Evolutionary conservation across 83 land plant species (phyloP).

Genomic region (Picea abies): DNA sequence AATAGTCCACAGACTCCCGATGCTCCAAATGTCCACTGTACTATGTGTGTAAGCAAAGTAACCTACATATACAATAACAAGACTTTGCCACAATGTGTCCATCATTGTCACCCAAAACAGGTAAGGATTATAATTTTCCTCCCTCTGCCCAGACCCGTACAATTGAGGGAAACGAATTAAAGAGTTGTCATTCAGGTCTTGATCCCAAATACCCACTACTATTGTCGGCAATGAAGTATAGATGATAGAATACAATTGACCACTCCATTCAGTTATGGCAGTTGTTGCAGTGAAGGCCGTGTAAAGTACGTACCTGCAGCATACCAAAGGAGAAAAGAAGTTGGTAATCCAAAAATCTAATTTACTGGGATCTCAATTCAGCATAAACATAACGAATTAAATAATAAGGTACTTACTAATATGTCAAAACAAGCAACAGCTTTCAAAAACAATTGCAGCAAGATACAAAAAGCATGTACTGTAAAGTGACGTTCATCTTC

Average conservation of each 20-base stretch:
- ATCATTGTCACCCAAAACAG: constrained; percentile 82
- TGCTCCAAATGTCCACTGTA: constrained; percentile 58
- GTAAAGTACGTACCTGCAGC: constrained; percentile 81
- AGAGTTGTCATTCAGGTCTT: constrained; percentile 74
- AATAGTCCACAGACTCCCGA: constrained; percentile 89
- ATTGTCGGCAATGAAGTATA: constrained; percentile 93
- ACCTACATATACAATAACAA: constrained; percentile 79
- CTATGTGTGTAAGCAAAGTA: constrained; percentile 57
- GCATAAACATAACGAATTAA: too few relatives aligned
- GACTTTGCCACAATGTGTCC: constrained; percentile 95
- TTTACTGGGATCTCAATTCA: background rate
- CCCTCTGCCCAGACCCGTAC: constrained; percentile 85
- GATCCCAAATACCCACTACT: constrained; percentile 81
- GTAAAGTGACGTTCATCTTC: too few relatives aligned
- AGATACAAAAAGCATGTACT: too few relatives aligned
- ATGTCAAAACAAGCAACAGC: too few relatives aligned
- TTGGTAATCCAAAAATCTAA: background rate
- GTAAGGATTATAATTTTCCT: constrained; percentile 66
- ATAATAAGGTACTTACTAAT: too few relatives aligned
- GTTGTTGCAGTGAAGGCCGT: constrained; percentile 78
- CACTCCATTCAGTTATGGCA: constrained; percentile 93
- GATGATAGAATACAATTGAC: constrained; percentile 77
- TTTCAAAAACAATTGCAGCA: too few relatives aligned
- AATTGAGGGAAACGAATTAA: constrained; percentile 68
- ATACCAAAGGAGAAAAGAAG: background rate